These are phyloP conservation scores for Exophiala phaeomuriformis DNA, from an alignment of 2,329 filamentous ascomycete species.

Conservation along the genomic window DNA sequence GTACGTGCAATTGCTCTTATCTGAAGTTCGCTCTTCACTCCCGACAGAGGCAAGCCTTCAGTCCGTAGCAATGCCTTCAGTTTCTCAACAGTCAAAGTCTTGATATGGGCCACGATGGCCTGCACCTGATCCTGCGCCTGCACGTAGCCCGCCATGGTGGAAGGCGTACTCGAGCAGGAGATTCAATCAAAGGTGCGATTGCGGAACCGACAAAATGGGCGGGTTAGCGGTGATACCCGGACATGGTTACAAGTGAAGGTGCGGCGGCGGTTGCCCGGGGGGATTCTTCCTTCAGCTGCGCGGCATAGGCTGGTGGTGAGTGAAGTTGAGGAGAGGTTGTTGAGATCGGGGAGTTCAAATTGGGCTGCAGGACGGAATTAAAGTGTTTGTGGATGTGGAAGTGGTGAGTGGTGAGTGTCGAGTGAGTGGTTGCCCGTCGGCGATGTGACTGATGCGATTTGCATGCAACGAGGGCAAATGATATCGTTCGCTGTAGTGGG, in stretches of 20 bases:
- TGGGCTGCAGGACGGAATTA: neutral
- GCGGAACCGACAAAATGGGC: neutral
- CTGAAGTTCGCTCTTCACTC: conserved; percentile 79
- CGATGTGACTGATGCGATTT: neutral
- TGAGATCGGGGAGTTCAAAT: neutral
- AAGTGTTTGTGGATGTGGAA: neutral
- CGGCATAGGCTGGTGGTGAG: neutral
- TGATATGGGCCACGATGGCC: conserved; percentile 38
- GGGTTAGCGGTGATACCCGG: conserved; percentile 2
- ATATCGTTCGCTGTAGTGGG: too few relatives aligned
- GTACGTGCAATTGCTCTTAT: conserved; percentile 68
- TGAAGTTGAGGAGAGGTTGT: neutral
- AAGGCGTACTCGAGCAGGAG: conserved; percentile 6
- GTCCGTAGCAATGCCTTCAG: conserved; percentile 68
- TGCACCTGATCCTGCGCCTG: conserved; percentile 18
- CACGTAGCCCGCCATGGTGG: conserved; percentile 13
- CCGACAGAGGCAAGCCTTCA: conserved; percentile 68
- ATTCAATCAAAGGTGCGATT: neutral
- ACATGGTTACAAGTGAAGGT: neutral
- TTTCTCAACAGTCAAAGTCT: conserved; percentile 55
- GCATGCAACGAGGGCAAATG: neutral
- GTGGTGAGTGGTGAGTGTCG: neutral
- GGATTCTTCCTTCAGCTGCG: too few relatives aligned
- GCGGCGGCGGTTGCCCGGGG: neutral
- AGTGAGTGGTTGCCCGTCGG: too few relatives aligned